Evolutionary conservation across 2,329 filamentous ascomycete species (phyloP), one percentile per base, ranked within the genome.

Genomic region (Emmonsiellopsis sp.): DNA sequence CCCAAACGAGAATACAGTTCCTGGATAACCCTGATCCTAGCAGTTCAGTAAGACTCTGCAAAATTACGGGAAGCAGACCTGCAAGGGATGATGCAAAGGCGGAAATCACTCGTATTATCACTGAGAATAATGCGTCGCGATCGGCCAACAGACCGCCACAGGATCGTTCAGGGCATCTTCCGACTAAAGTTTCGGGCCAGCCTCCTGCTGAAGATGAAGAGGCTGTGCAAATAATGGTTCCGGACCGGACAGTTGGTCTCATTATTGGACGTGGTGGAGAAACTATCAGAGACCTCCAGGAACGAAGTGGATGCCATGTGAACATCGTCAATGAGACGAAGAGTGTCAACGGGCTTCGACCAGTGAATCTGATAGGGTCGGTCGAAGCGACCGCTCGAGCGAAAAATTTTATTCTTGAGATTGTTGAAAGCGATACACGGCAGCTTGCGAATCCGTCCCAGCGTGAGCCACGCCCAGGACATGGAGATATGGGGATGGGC

Each of bases 231-330:
- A 94, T 95, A 63, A 93, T 95, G 87, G 90, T 95, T 14, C 90
- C 90, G 46, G 90, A 95, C 71, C 85, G 89, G 63, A 95, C 90
- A 7, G 90, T 95, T 56, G 90, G 90, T 50, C 77, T 95, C 45
- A 95, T 95, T 62, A 95, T 95, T 65, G 90, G 90, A n/a, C 86
- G 90, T 60, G 88, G 88, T 42, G 90, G 90, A 55, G 90, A 95
- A 72, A 95, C 90, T 1, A 95, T 95, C 63, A 85, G 89, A 64
- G 90, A 95, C 66, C 77, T 95, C 27, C 91, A 95, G 71, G 90
- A 95, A 68, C 81, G 88, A 57, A 93, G 87, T 62, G 88, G 87
- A n/a, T 95, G 90, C 68, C 91, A 95, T 69, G 89, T 95, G 68
- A 95, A 95, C 69, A 95, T 95, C 64, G 88, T 95, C 42, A 87